Evolutionary conservation across 2,329 filamentous ascomycete species (phyloP).

Genomic region (Curvularia spicifera): DNA sequence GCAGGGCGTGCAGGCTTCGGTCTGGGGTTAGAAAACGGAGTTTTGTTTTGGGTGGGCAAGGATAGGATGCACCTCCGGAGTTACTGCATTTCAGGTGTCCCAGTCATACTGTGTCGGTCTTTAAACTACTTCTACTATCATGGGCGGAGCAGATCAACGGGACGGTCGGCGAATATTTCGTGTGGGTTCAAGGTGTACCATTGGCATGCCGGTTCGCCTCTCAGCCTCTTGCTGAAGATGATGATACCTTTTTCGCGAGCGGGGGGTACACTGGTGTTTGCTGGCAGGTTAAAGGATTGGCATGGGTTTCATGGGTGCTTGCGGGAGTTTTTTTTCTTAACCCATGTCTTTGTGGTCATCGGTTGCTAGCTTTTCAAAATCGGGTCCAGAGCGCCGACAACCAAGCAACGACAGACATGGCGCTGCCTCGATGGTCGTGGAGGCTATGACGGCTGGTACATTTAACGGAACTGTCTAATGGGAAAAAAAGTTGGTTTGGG

Average conservation of each 20-base stretch:
- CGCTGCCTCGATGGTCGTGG: conserved; percentile 29
- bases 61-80: conserved; percentile 51
- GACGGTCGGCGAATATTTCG: conserved; percentile 45
- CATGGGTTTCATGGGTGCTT: conserved; percentile 28
- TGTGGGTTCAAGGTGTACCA: conserved; percentile 40
- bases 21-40: conserved; percentile 75
- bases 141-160: conserved; percentile 35
- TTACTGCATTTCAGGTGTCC: conserved; percentile 54
- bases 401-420: conserved; percentile 22
- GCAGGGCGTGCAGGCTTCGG: conserved; percentile 86
- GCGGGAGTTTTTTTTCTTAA: conserved; percentile 35
- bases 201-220: conserved; percentile 40
- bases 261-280: conserved; percentile 41
- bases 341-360: conserved; percentile 25
- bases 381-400: conserved; percentile 27
- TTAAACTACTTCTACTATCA: conserved; percentile 32
- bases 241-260: conserved; percentile 38
- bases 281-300: conserved; percentile 33
- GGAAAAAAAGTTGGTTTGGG: conserved; percentile 35
- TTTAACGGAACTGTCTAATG: conserved; percentile 35
- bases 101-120: conserved; percentile 49
- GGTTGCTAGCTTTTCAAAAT: conserved; percentile 24
- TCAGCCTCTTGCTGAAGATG: conserved; percentile 36
- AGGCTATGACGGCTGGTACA: conserved; percentile 29
- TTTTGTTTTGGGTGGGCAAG: conserved; percentile 39